Evolutionary conservation across 768 basidiomycete species (phyloP), one percentile per base, ranked within the genome.

Genomic region (Lactarius hatsudake): DNA sequence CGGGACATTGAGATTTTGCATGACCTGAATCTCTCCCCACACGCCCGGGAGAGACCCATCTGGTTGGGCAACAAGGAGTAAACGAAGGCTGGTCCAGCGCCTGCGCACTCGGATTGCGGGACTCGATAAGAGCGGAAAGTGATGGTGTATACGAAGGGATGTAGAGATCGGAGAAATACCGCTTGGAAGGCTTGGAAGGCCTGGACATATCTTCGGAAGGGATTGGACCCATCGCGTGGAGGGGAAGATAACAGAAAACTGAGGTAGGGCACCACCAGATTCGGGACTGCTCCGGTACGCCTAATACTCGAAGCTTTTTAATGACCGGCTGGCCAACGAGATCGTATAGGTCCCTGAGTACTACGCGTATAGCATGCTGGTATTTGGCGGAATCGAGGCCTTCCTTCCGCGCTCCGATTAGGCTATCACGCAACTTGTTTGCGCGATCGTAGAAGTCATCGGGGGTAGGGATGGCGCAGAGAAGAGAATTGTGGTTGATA

Each of bases 81-180:
- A n/a, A 12, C 12, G 58, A 45, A 6, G 67, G 64, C 8, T 2
- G 9, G 17, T 32, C 26, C 30, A 13, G 15, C 2, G 1, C 6
- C 2, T 38, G 56, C 1, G 30, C 1, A 36, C 20, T 6, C 3
- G 48, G n/a, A 3, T 26, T 23, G 36, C 30, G 64, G 2, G 64
- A 43, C 26, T 55, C 32, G 53, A 61, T 61, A 32, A 65, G 64
- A 13, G 64, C 40, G 1, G 64, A 60, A 3, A 65, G 53, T 0
- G 59, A 32, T 1, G 59, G 59, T 1, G 59, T 61, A 51, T 65
- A 61, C 4, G 64, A 65, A 4, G 59, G 6, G 5, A 65, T 48
- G 13, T 48, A 65, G 0, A 65, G 1, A 42, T 65, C 64, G 1
- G 40, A 61, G 59, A 65, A 65, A 38, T 65, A 61, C 2, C 20